Percentiles rank a stretch among this genome's conserved stretches.
These are phyloP conservation scores for Lasiodiplodia theobromae DNA, from an alignment of 2,329 filamentous ascomycete species.

Conservation along the genomic window DNA sequence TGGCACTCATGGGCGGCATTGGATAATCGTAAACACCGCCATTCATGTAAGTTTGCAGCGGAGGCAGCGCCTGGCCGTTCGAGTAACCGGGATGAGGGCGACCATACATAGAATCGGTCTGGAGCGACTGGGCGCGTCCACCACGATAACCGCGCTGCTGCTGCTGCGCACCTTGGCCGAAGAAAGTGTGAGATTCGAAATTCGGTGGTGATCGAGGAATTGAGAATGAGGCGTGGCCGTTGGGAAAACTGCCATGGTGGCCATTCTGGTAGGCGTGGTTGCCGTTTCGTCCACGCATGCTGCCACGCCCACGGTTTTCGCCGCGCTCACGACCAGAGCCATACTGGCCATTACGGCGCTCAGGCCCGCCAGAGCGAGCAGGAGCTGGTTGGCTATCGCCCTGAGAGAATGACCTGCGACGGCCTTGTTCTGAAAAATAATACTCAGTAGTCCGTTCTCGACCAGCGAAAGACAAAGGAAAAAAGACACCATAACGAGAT, in stretches of 20 bases:
- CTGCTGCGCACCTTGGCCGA: constrained; percentile 36
- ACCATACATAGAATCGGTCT: constrained; percentile 61
- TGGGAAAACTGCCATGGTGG: constrained; percentile 38
- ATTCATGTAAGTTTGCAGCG: constrained; percentile 58
- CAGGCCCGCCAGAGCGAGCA: constrained; percentile 27
- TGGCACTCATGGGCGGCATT: constrained; percentile 62
- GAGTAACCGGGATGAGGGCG: constrained; percentile 43
- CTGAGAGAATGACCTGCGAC: constrained; percentile 40
- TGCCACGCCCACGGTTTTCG: constrained; percentile 53
- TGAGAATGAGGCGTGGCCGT: constrained; percentile 44
- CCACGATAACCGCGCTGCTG: constrained; percentile 57
- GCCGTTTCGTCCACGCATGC: constrained; percentile 52
- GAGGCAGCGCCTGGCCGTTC: constrained; percentile 47
- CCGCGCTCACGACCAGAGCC: constrained; percentile 53
- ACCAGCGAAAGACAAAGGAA: not conserved
- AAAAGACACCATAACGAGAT: not conserved
- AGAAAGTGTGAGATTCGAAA: constrained; percentile 43
- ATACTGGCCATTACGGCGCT: constrained; percentile 46
- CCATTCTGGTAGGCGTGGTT: constrained; percentile 41
- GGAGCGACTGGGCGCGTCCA: constrained; percentile 68
- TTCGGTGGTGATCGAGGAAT: constrained; percentile 47
- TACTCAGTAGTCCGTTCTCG: constrained; percentile 1
- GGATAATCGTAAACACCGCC: constrained; percentile 64
- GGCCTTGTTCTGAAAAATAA: constrained; percentile 36
- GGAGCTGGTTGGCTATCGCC: constrained; percentile 39